Percentiles rank a stretch among this genome's conserved stretches.
phyloP scores from a whole-genome alignment of 345 rosid genomes.

The Eucalyptus sp. region DNA sequence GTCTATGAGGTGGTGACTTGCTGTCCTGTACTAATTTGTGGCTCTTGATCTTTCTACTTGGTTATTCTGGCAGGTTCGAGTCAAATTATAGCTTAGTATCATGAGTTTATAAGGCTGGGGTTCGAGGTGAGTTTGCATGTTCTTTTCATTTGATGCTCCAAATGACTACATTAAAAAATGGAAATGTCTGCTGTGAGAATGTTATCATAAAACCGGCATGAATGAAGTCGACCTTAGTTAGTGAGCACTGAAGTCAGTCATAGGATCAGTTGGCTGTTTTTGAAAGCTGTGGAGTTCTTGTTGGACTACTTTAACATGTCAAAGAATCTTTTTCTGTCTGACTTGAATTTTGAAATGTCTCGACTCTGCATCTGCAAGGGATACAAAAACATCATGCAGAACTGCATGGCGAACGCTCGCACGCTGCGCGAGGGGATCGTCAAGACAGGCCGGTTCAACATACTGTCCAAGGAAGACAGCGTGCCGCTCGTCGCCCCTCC shows the following conservation, averaged over 20 bases:
- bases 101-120: conserved; percentile 70
- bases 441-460: conserved; percentile 19
- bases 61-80: conserved; percentile 39
- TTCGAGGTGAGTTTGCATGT: conserved; percentile 11
- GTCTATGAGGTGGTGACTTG: not conserved
- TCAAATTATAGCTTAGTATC: conserved; percentile 79
- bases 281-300: not conserved
- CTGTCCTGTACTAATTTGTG: not conserved
- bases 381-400: conserved; percentile 32
- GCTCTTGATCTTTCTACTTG: not conserved
- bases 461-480: conserved; percentile 28
- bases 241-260: not conserved
- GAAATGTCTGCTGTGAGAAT: not conserved
- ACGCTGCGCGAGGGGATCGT: conserved; percentile 26
- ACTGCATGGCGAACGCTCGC: conserved; percentile 24
- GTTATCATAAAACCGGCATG: not conserved
- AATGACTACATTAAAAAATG: not conserved
- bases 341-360: not conserved
- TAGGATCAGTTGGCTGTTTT: not conserved
- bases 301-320: not conserved
- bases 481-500: conserved; percentile 28
- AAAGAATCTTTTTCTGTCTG: not conserved
- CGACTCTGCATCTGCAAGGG: conserved; percentile 7
- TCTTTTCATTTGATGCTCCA: not conserved
- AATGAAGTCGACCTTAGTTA: not conserved